These are phyloP conservation scores for Carex parvula DNA, from an alignment of 176 grass and related monocot species.

Conservation along the genomic window DNA sequence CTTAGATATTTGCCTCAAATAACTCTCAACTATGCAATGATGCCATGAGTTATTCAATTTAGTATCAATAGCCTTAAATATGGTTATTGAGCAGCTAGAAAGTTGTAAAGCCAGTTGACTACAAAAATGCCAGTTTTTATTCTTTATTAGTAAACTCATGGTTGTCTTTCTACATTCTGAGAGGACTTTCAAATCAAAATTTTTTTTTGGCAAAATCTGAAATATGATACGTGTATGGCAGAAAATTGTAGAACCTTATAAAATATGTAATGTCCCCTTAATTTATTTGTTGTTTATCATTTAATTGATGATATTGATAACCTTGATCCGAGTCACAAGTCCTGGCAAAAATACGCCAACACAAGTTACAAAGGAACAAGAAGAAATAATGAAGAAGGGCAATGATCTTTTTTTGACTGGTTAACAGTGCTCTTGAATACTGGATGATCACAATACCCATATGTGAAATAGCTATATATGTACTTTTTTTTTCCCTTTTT, in stretches of 20 bases:
- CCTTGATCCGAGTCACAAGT: neutral
- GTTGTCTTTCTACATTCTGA: neutral
- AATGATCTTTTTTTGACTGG: neutral
- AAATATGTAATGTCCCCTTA: neutral
- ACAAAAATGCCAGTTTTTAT: neutral
- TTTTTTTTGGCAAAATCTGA: neutral
- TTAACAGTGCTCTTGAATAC: neutral
- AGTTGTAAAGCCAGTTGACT: neutral
- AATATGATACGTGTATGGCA: neutral
- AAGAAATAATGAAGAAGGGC: neutral
- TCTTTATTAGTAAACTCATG: neutral
- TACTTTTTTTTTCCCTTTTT: neutral
- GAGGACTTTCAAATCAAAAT: neutral
- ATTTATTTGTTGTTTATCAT: slow-evolving; percentile 2
- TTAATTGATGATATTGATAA: neutral
- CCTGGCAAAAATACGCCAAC: neutral
- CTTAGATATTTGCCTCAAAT: neutral
- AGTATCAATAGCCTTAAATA: no score
- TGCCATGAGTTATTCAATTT: neutral
- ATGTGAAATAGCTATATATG: neutral
- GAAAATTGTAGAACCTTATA: neutral
- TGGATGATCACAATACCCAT: neutral
- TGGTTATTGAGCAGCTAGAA: neutral
- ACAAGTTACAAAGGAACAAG: neutral
- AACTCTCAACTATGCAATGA: neutral